These are phyloP conservation scores for Ophiosphaerella herpotricha DNA, from an alignment of 2,329 filamentous ascomycete genomes.

Conservation along the genomic window DNA sequence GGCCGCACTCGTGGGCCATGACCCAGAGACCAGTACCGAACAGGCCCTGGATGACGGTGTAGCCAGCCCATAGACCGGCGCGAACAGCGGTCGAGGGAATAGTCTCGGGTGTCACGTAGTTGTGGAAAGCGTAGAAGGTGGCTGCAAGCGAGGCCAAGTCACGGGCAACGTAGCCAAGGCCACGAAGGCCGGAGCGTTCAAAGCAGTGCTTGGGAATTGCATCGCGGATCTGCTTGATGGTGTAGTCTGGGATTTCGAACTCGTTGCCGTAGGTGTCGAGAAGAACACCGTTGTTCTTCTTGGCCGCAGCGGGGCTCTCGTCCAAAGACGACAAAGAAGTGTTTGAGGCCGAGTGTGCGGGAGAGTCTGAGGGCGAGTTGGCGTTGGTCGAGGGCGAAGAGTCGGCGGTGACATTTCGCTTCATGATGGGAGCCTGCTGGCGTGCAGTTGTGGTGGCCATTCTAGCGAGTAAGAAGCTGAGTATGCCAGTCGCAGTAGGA, in stretches of 20 bases:
- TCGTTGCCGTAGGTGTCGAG: slow-evolving; percentile 93
- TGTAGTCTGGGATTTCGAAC: slow-evolving; percentile 92
- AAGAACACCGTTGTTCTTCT: slow-evolving; percentile 63
- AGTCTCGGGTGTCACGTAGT: slow-evolving; percentile 82
- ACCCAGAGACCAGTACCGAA: slow-evolving; percentile 96
- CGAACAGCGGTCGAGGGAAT: slow-evolving; percentile 73
- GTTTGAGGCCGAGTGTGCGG: slow-evolving; percentile 71
- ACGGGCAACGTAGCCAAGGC: slow-evolving; percentile 81
- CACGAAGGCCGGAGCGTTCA: slow-evolving; percentile 76
- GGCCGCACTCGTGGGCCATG: slow-evolving; percentile 95
- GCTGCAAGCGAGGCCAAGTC: slow-evolving; percentile 73
- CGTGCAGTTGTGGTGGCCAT: slow-evolving; percentile 59
- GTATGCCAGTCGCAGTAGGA: not conserved
- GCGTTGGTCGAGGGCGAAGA: slow-evolving; percentile 57
- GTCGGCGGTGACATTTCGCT: slow-evolving; percentile 55
- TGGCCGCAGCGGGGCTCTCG: slow-evolving; percentile 56
- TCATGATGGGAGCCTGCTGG: slow-evolving; percentile 54
- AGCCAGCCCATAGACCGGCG: slow-evolving; percentile 66
- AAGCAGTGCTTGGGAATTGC: slow-evolving; percentile 98
- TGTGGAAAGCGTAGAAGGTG: slow-evolving; percentile 89
- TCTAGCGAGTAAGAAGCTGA: not conserved
- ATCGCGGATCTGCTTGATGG: slow-evolving; percentile 95
- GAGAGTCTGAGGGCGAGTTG: slow-evolving; percentile 64
- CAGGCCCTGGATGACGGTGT: slow-evolving; percentile 84
- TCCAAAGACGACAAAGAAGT: slow-evolving; percentile 91